These are phyloP conservation scores for Russula sp. DNA, from an alignment of 768 basidiomycete species.

Conservation along the genomic window DNA sequence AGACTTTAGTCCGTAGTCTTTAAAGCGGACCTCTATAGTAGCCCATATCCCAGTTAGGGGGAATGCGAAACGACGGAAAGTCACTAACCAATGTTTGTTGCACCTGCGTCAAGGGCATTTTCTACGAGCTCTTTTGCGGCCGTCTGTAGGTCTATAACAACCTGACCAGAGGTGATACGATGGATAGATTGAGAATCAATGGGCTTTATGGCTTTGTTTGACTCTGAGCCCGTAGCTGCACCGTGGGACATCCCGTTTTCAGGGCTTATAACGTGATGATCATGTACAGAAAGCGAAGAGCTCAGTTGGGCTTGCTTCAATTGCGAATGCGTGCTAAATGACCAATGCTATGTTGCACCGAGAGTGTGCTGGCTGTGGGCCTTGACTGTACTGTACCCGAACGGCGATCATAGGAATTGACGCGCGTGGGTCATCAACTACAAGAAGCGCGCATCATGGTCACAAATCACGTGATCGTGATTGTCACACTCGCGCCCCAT, in stretches of 20 bases:
- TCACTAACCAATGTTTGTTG: conserved; percentile 71
- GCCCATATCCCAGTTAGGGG: background rate
- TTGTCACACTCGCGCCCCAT: background rate
- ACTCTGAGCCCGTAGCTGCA: background rate
- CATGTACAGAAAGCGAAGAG: background rate
- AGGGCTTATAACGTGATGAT: background rate
- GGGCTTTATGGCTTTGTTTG: conserved; percentile 35
- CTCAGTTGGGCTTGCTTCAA: too few relatives aligned
- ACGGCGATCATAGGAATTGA: background rate
- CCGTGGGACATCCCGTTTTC: background rate
- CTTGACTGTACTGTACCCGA: too few relatives aligned
- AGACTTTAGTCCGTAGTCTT: conserved; percentile 73
- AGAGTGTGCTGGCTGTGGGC: background rate
- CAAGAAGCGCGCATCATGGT: conserved; percentile 1
- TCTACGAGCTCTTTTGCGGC: conserved; percentile 96
- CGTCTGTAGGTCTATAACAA: conserved; percentile 87
- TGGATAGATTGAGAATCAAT: conserved; percentile 81
- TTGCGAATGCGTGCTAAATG: background rate
- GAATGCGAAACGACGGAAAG: background rate
- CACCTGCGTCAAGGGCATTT: conserved; percentile 91
- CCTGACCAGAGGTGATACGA: conserved; percentile 89
- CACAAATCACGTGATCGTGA: conserved; percentile 15
- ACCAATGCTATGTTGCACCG: background rate
- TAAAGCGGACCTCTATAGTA: conserved; percentile 76
- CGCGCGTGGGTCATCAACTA: background rate